These are phyloP conservation scores for Lantana camara DNA, from an alignment of 257 asterid genomes.

Conservation along the genomic window DNA sequence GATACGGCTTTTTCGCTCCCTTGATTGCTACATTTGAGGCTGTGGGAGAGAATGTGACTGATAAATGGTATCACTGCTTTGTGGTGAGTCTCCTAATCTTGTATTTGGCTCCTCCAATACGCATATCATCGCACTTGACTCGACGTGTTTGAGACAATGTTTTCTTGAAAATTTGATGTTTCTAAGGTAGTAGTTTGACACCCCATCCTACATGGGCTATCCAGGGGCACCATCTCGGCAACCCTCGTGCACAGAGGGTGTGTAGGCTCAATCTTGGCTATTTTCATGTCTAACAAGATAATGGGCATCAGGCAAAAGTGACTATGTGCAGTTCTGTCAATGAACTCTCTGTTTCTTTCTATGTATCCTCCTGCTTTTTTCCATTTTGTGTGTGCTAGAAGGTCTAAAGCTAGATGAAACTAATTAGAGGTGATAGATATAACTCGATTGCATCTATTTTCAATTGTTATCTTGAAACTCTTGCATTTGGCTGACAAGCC, in stretches of 20 bases:
- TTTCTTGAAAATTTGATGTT: too few relatives aligned
- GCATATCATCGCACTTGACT: too few relatives aligned
- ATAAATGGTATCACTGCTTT: constrained; percentile 70
- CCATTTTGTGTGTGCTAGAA: background rate
- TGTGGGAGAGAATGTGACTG: constrained; percentile 55
- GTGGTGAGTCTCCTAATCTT: constrained; percentile 44
- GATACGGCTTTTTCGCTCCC: constrained; percentile 79
- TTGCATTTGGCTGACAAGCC: constrained; percentile 18
- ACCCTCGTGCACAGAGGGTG: too few relatives aligned
- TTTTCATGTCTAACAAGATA: too few relatives aligned
- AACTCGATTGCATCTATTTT: background rate
- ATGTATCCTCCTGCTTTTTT: too few relatives aligned
- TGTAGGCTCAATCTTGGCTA: too few relatives aligned
- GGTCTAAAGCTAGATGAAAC: constrained; percentile 10
- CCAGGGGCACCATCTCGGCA: too few relatives aligned
- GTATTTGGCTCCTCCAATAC: background rate
- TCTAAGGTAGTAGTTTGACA: too few relatives aligned
- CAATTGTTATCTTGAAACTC: constrained; percentile 4
- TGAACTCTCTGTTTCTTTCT: background rate
- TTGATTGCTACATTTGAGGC: constrained; percentile 91
- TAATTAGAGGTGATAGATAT: background rate
- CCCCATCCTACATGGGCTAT: too few relatives aligned
- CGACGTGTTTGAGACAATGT: too few relatives aligned
- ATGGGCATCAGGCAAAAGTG: too few relatives aligned
- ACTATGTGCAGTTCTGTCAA: too few relatives aligned